Evolutionary conservation across 2,329 filamentous ascomycete species (phyloP).

Genomic region (Ambrosiella xylebori): DNA sequence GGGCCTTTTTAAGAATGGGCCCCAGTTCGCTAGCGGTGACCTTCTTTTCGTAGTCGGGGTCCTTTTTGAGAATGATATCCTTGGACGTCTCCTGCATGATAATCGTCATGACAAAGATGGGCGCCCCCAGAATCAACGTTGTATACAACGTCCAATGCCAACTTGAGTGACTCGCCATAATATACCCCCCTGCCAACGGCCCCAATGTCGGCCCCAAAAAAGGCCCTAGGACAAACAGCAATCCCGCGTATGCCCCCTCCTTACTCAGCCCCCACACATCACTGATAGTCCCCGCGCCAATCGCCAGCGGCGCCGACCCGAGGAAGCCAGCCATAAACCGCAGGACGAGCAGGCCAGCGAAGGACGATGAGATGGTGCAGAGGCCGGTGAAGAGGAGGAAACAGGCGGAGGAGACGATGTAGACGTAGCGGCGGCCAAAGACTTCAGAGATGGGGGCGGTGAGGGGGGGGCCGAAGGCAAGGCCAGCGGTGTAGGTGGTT

Average conservation of each 20-base stretch:
- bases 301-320: conserved; percentile 30
- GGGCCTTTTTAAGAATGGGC: conserved; percentile 24
- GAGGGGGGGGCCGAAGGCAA: conserved; percentile 41
- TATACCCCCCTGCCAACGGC: conserved; percentile 32
- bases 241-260: conserved; percentile 23
- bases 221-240: conserved; percentile 31
- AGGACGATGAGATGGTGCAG: conserved; percentile 30
- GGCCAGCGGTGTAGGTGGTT: conserved; percentile 41
- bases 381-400: conserved; percentile 38
- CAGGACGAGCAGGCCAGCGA: conserved; percentile 33
- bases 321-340: conserved; percentile 40
- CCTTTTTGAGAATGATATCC: conserved; percentile 27
- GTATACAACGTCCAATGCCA: conserved; percentile 40
- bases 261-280: conserved; percentile 22
- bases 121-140: conserved; percentile 28
- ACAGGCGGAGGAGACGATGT: conserved; percentile 30
- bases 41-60: conserved; percentile 17
- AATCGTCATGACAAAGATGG: conserved; percentile 22
- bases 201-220: conserved; percentile 36
- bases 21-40: conserved; percentile 15
- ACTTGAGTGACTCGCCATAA: conserved; percentile 26
- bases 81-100: conserved; percentile 40
- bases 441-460: conserved; percentile 43
- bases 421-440: conserved; percentile 36
- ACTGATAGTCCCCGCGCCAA: conserved; percentile 31